These are phyloP conservation scores for Paraleonurus japonicus DNA, from an alignment of 257 asterid species.

Conservation along the genomic window DNA sequence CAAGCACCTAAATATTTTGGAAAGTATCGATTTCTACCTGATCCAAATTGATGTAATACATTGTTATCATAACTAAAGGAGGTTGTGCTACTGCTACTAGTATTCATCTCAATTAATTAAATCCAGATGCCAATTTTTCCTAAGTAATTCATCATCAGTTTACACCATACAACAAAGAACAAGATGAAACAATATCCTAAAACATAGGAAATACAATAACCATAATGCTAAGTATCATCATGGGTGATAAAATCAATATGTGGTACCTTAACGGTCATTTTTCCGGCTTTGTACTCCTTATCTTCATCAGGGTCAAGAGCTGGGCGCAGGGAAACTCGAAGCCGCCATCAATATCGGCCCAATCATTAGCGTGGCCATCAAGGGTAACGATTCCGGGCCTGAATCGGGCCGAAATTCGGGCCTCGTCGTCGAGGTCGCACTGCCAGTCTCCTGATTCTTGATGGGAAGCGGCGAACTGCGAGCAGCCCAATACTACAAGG, in stretches of 20 bases:
- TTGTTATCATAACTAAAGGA: not conserved
- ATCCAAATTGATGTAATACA: not conserved
- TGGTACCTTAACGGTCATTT: conserved; percentile 71
- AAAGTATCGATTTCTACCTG: conserved; percentile 1
- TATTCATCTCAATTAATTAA: not conserved
- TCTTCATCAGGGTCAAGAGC: conserved; percentile 87
- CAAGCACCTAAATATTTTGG: not conserved
- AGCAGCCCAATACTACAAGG: conserved; percentile 26
- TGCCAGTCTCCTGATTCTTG: conserved; percentile 72
- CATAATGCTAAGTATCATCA: not conserved
- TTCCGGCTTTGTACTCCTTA: conserved; percentile 61
- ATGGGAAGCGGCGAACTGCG: conserved; percentile 47
- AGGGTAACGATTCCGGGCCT: conserved; percentile 65
- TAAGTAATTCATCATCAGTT: not conserved
- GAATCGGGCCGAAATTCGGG: conserved; percentile 60
- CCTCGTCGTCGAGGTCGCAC: conserved; percentile 63
- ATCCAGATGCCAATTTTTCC: not conserved
- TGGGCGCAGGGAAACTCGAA: conserved; percentile 81
- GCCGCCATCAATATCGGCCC: conserved; percentile 74
- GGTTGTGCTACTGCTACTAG: not conserved
- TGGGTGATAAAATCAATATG: not conserved
- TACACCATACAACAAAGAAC: not conserved
- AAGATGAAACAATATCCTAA: not conserved
- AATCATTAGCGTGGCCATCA: conserved; percentile 70
- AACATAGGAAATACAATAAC: not conserved